A percentile compares a stretch with the other conserved stretches of the same genome.
phyloP scores from a whole-genome alignment of 352 stramenopile genomes.

The Pythium dissimile region DNA sequence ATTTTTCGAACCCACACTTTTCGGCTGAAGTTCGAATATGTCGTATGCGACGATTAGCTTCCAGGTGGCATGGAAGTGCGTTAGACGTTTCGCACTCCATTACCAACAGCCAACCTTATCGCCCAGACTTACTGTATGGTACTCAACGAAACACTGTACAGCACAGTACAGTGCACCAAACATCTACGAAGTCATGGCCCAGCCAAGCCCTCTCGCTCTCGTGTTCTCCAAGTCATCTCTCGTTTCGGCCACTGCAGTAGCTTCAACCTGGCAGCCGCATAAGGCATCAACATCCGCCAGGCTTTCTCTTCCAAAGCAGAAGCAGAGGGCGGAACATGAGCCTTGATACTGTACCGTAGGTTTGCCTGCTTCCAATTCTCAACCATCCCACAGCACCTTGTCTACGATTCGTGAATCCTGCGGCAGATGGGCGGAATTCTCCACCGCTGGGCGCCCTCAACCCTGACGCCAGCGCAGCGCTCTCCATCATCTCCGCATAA shows the following conservation, averaged over 20 bases:
- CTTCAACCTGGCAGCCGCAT: not conserved
- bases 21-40: not conserved
- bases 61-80: not conserved
- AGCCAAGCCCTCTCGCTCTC: no score
- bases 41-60: not conserved
- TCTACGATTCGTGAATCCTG: no score
- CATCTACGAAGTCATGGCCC: no score
- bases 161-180: no score
- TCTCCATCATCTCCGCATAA: no score
- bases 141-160: not conserved
- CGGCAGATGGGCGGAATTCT: no score
- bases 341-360: not conserved
- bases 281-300: not conserved
- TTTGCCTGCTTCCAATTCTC: not conserved
- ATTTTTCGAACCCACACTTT: slow-evolving; percentile 2
- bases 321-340: not conserved
- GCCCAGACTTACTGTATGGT: no score
- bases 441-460: not conserved
- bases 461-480: not conserved
- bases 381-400: no score
- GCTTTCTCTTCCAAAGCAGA: not conserved
- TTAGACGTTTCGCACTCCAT: slow-evolving; percentile 2
- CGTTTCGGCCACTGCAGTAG: no score
- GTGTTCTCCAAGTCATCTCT: no score
- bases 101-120: no score